Evolutionary conservation across 139 green algal genomes (phyloP), one percentile per base, ranked within the genome.

Genomic region (Chlamydomonas sp.): DNA sequence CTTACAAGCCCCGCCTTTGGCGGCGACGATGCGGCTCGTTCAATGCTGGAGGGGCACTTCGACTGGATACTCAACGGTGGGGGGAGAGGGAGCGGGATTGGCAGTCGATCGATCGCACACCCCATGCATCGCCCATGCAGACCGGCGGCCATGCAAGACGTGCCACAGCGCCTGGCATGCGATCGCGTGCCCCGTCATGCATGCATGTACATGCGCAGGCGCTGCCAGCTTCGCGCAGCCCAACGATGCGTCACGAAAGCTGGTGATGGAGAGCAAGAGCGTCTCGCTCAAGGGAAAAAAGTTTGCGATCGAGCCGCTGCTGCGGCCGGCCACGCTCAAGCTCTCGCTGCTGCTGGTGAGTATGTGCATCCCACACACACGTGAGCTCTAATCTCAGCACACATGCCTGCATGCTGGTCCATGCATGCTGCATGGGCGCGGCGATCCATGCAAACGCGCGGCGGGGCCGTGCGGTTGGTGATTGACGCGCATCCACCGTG

Each of bases 311-410:
- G 64, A 79, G 16, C 36, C 59, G 10, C 57, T 63, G 20, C 73
- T 74, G 1, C 57, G 60, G 5, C 48, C 57, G 2, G 58, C 75
- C 24, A 75, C 70, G 6, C 54, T 77, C 20, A 29, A 73, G 49
- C 48, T 61, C 2, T 73, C 65, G 10, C 38, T 50, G 5, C 28
- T 79, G n/a, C 70, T 83, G 73, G 77, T 83, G 63, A 29, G 76
- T 43, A n/a, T n/a, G n/a, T n/a, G n/a, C n/a, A n/a, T n/a, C n/a
- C n/a, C n/a, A n/a, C n/a, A n/a, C n/a, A n/a, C n/a, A n/a, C n/a
- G n/a, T n/a, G n/a, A n/a, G n/a, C n/a, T n/a, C n/a, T n/a, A n/a
- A n/a, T n/a, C n/a, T n/a, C n/a, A n/a, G n/a, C n/a, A n/a, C n/a
- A n/a, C n/a, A n/a, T n/a, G n/a, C n/a, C n/a, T n/a, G n/a, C n/a